These are phyloP conservation scores for Cladosporium sp. DNA, from an alignment of 2,329 filamentous ascomycete genomes.

Conservation along the genomic window DNA sequence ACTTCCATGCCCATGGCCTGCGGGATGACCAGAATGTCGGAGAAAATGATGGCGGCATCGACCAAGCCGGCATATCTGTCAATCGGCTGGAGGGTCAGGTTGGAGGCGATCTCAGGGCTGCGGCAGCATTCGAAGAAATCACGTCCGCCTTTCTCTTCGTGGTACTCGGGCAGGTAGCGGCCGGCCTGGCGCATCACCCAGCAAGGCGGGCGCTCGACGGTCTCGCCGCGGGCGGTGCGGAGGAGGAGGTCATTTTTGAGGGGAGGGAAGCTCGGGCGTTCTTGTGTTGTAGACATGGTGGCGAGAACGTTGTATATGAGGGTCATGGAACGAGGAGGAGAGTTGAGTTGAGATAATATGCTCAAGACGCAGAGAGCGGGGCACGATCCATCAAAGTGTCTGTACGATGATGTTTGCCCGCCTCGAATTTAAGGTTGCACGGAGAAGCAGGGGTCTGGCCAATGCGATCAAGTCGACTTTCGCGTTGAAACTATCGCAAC, in stretches of 20 bases:
- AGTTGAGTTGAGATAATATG: neutral
- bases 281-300: constrained; percentile 28
- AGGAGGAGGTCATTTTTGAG: constrained; percentile 92
- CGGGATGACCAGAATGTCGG: constrained; percentile 94
- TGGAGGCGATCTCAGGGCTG: constrained; percentile 87
- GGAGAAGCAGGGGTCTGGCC: constrained; percentile 11
- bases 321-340: constrained; percentile 14
- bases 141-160: constrained; percentile 83
- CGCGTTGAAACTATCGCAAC: neutral
- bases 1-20: constrained; percentile 99
- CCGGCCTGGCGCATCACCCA: constrained; percentile 99
- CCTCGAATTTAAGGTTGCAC: constrained; percentile 6
- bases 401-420: constrained; percentile 5
- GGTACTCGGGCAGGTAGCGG: constrained; percentile 96
- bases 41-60: constrained; percentile 98
- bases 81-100: constrained; percentile 89
- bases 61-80: constrained; percentile 88
- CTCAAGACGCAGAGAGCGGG: constrained; percentile 1
- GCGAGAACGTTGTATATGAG: constrained; percentile 24
- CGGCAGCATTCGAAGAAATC: constrained; percentile 99
- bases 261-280: constrained; percentile 65
- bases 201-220: constrained; percentile 88
- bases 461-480: neutral
- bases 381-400: constrained; percentile 11
- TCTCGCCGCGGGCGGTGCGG: constrained; percentile 84